These are phyloP conservation scores for Chenopodium suecicum DNA, from an alignment of 148 eudicot species.

Conservation along the genomic window DNA sequence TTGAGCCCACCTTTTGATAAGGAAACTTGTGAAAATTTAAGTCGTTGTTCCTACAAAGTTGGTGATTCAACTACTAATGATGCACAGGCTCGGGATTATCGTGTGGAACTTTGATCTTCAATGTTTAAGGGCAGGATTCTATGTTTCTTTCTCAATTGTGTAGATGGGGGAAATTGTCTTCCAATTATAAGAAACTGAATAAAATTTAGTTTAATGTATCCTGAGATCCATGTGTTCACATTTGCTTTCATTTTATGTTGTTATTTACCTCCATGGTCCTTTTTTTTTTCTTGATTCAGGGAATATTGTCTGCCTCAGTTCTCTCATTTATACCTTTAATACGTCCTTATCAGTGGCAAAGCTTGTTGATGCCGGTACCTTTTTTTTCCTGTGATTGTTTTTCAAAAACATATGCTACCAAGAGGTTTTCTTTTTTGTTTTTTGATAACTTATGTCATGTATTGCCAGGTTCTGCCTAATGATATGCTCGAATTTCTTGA, in stretches of 20 bases:
- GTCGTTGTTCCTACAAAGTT: too few species aligned
- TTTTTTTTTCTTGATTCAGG: slow-evolving; percentile 45
- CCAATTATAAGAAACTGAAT: not conserved
- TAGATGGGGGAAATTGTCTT: not conserved
- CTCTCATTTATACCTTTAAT: slow-evolving; percentile 79
- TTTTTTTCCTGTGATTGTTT: slow-evolving; percentile 9
- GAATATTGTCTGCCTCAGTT: slow-evolving; percentile 78
- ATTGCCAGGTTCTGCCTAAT: slow-evolving; percentile 77
- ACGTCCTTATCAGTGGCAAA: slow-evolving; percentile 98
- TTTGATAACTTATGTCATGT: slow-evolving; percentile 11
- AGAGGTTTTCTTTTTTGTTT: not conserved
- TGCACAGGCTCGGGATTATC: too few species aligned
- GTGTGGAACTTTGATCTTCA: not conserved
- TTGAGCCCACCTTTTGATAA: too few species aligned
- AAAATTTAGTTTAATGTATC: not conserved
- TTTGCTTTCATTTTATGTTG: slow-evolving; percentile 6
- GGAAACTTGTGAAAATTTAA: too few species aligned
- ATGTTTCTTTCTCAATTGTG: not conserved
- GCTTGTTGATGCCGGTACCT: slow-evolving; percentile 91
- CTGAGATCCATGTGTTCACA: not conserved
- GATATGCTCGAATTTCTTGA: slow-evolving; percentile 98
- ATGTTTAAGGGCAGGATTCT: not conserved
- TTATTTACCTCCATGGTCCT: not conserved
- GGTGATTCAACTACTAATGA: too few species aligned
- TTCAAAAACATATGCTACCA: slow-evolving; percentile 9